Evolutionary conservation across 1,139 yeast genomes (phyloP).

Genomic region (Diutina catenulata): DNA sequence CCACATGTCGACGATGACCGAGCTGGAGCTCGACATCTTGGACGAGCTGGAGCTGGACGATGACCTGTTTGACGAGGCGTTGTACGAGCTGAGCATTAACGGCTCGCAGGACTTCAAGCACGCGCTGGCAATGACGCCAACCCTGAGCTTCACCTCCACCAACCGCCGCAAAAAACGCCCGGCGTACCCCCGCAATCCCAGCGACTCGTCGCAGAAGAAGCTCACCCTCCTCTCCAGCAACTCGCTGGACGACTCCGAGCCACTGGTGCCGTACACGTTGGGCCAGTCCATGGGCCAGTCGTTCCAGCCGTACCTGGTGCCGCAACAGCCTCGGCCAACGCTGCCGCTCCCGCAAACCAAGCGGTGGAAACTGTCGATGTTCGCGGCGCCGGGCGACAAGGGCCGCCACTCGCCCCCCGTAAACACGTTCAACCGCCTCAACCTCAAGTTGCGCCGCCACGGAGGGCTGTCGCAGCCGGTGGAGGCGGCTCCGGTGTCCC

Average conservation of each 20-base stretch:
- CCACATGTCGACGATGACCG: slow-evolving; percentile 42
- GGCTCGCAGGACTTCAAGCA: slow-evolving; percentile 7
- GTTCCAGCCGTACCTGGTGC: slow-evolving; percentile 1
- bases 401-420: slow-evolving; percentile 4
- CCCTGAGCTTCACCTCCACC: background rate
- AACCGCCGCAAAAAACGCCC: background rate
- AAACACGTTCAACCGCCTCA: background rate
- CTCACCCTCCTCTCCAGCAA: background rate
- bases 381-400: background rate
- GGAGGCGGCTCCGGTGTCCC: background rate
- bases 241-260: slow-evolving; percentile 4
- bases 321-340: background rate
- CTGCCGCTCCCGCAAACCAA: slow-evolving; percentile 2
- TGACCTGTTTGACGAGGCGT: slow-evolving; percentile 17
- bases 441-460: background rate
- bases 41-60: slow-evolving; percentile 37
- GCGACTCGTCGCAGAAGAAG: background rate
- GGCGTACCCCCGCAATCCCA: background rate
- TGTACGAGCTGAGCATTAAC: slow-evolving; percentile 13
- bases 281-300: background rate
- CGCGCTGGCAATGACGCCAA: background rate
- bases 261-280: background rate
- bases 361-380: slow-evolving; percentile 4
- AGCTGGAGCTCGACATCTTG: slow-evolving; percentile 30
- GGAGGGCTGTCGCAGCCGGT: background rate